Conservation (phyloP, 495 filamentous ascomycete species). For the Physcia stellaris region DNA sequence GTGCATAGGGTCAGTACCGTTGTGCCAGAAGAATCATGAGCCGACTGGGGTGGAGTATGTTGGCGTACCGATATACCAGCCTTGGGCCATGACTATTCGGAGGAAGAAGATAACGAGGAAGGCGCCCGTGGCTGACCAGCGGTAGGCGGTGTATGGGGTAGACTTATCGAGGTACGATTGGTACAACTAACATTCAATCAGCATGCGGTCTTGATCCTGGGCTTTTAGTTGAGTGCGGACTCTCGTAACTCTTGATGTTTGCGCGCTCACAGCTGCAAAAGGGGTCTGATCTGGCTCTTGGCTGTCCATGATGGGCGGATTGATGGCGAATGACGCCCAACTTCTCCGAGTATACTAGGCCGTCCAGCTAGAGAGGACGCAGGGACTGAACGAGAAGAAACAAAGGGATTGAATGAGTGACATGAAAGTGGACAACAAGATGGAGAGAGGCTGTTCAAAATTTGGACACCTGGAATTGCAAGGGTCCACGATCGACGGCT, state of each 20-base stretch:
- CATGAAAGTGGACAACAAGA: too few relatives aligned
- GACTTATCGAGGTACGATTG: conserved; percentile 89
- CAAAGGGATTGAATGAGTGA: too few relatives aligned
- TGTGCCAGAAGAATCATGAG: too few relatives aligned
- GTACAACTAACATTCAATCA: conserved; percentile 55
- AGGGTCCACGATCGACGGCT: too few relatives aligned
- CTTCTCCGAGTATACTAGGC: too few relatives aligned
- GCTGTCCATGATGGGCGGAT: conserved; percentile 49
- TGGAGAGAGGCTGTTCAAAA: too few relatives aligned
- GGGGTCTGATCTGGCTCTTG: conserved; percentile 69
- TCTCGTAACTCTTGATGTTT: conserved; percentile 58
- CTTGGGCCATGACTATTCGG: conserved; percentile 79
- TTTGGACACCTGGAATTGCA: too few relatives aligned
- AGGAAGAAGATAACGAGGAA: conserved; percentile 71
- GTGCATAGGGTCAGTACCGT: background rate
- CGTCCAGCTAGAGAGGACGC: too few relatives aligned
- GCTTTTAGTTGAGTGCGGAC: conserved; percentile 46
- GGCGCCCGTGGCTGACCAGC: conserved; percentile 71
- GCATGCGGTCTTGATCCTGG: too few relatives aligned
- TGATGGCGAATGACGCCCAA: conserved; percentile 13
- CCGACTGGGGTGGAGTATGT: background rate
- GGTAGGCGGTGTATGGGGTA: conserved; percentile 73
- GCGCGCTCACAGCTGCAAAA: conserved; percentile 71
- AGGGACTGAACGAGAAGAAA: too few relatives aligned
- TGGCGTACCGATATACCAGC: conserved; percentile 91